Evolutionary conservation across 108 stramenopile species (phyloP).

Genomic region (Tribonema minus): DNA sequence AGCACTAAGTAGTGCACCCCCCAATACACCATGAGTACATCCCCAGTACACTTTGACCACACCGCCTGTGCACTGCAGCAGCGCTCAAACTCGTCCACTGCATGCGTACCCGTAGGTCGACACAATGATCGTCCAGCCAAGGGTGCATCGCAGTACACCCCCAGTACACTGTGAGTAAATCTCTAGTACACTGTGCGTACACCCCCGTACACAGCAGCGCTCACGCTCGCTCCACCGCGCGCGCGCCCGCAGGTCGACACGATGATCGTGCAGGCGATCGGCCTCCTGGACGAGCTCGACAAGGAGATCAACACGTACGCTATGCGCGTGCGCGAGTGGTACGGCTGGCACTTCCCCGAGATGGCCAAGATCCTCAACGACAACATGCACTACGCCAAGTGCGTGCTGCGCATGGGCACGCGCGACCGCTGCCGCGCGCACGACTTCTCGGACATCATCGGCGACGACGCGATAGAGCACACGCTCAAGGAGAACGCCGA

Average conservation of each 20-base stretch:
- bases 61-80: background rate
- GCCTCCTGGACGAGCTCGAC: constrained; percentile 97
- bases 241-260: constrained; percentile 70
- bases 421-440: constrained; percentile 70
- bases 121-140: background rate
- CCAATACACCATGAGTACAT: no score
- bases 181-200: no score
- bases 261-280: constrained; percentile 99
- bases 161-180: no score
- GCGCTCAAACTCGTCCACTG: background rate
- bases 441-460: constrained; percentile 84
- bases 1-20: no score
- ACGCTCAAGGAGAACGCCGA: constrained; percentile 97
- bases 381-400: constrained; percentile 89
- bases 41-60: no score
- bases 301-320: constrained; percentile 99
- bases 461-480: constrained; percentile 62
- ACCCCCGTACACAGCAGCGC: no score
- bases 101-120: background rate
- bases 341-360: constrained; percentile 99
- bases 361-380: constrained; percentile 80
- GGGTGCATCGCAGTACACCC: no score
- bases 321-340: constrained; percentile 99
- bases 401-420: constrained; percentile 83
- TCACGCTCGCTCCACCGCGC: no score